phyloP scores from a whole-genome alignment of 108 stramenopile genomes.

The Seminavis robusta region DNA sequence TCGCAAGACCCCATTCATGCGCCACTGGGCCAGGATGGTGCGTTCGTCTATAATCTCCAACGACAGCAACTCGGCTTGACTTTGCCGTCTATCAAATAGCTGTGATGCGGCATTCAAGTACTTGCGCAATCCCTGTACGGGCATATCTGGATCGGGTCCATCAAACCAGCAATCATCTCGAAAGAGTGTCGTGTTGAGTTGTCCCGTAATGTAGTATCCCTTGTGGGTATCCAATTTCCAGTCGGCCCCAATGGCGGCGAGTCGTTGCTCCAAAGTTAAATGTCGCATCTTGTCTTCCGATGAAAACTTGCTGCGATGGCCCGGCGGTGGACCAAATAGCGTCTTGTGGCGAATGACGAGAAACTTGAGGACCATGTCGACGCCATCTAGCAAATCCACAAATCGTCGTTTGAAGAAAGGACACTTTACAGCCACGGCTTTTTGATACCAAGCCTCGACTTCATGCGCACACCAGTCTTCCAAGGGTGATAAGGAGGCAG shows the following conservation, averaged over 20 bases:
- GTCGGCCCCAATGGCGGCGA: constrained; percentile 22
- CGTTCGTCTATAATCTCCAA: constrained; percentile 7
- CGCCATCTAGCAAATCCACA: constrained; percentile 61
- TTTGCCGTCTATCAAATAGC: constrained; percentile 56
- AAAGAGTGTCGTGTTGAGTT: constrained; percentile 66
- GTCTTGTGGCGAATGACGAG: constrained; percentile 72
- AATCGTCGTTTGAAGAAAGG: constrained; percentile 74
- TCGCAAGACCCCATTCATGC: constrained; percentile 39
- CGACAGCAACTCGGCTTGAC: constrained; percentile 48
- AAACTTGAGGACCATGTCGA: constrained; percentile 55
- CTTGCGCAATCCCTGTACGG: constrained; percentile 74
- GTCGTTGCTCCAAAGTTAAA: constrained; percentile 2
- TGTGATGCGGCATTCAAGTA: constrained; percentile 74
- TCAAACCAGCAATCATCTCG: constrained; percentile 79
- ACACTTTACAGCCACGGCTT: constrained; percentile 63
- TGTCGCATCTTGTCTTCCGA: background rate
- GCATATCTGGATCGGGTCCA: constrained; percentile 90
- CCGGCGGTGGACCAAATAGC: constrained; percentile 31
- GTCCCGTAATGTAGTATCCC: constrained; percentile 88
- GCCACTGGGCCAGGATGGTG: constrained; percentile 51
- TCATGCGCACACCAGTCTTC: constrained; percentile 26
- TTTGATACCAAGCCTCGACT: constrained; percentile 40
- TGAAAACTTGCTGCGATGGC: constrained; percentile 10
- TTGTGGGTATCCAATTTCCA: constrained; percentile 44
- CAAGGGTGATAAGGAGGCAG: no score